Evolutionary conservation across 768 basidiomycete genomes (phyloP).

Genomic region (Lyophyllum decastes): DNA sequence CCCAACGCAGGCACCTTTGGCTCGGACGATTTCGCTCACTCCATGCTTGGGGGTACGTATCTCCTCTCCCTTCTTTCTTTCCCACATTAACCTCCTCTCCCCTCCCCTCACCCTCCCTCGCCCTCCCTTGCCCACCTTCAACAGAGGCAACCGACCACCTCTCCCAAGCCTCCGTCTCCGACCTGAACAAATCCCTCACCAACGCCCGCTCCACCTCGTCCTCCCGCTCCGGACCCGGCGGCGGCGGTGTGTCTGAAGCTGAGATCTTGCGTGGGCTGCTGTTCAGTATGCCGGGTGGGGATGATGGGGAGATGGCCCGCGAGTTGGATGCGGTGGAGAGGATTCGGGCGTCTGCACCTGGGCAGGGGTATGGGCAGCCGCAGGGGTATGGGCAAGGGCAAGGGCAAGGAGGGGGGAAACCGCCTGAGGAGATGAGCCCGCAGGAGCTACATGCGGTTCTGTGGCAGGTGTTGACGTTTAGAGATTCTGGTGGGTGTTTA

Average conservation of each 20-base stretch:
- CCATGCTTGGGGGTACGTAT: constrained; percentile 72
- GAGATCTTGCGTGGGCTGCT: constrained; percentile 63
- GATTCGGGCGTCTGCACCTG: constrained; percentile 50
- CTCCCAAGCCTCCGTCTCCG: constrained; percentile 77
- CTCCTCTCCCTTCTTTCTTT: too few relatives aligned
- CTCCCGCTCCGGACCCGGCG: constrained; percentile 30
- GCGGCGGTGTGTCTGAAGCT: constrained; percentile 28
- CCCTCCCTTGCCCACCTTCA: too few relatives aligned
- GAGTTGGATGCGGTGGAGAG: constrained; percentile 76
- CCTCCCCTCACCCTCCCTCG: too few relatives aligned
- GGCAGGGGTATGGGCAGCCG: too few relatives aligned
- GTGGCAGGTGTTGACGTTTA: constrained; percentile 85
- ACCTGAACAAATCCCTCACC: constrained; percentile 78
- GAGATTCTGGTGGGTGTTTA: constrained; percentile 63
- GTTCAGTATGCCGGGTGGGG: constrained; percentile 61
- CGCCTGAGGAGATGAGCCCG: constrained; percentile 81
- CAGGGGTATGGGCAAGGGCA: too few relatives aligned
- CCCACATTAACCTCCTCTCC: too few relatives aligned
- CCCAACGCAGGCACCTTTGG: constrained; percentile 63
- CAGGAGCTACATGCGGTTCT: constrained; percentile 83
- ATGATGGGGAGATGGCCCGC: constrained; percentile 62
- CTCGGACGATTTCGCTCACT: constrained; percentile 77
- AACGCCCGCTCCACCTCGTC: constrained; percentile 59
- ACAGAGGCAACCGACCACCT: constrained; percentile 18
- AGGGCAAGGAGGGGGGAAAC: constrained; percentile 72